These are phyloP conservation scores for Cruciata laevipes DNA, from an alignment of 257 asterid genomes.

Conservation along the genomic window DNA sequence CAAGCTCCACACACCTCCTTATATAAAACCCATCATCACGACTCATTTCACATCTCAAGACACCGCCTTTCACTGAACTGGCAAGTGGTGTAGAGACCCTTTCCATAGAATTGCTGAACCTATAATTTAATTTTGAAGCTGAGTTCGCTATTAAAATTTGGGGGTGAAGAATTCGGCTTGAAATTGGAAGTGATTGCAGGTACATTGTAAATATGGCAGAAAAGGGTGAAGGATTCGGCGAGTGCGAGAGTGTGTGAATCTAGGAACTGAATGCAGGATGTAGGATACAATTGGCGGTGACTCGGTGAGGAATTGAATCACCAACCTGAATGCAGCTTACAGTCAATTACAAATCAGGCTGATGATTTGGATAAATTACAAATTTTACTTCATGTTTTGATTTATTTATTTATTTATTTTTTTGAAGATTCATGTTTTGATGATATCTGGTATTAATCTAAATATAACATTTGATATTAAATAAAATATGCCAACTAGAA, in stretches of 20 bases:
- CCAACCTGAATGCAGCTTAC: too few relatives aligned
- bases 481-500: too few relatives aligned
- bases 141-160: constrained; percentile 9
- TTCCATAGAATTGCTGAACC: not conserved
- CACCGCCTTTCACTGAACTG: constrained; percentile 25
- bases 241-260: not conserved
- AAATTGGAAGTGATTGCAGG: constrained; percentile 28
- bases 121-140: not conserved
- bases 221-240: not conserved
- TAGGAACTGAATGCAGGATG: too few relatives aligned
- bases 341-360: too few relatives aligned
- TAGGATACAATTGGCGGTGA: not conserved
- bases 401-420: too few relatives aligned
- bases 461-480: too few relatives aligned
- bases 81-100: constrained; percentile 29
- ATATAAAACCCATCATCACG: constrained; percentile 62
- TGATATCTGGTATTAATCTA: too few relatives aligned
- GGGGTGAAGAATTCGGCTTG: constrained; percentile 21
- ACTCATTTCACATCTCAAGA: constrained; percentile 32
- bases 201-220: constrained; percentile 25
- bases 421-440: too few relatives aligned
- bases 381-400: too few relatives aligned
- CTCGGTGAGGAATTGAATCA: not conserved
- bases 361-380: too few relatives aligned
- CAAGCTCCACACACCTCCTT: constrained; percentile 82